These are phyloP conservation scores for Elongisporangium prolatum DNA, from an alignment of 352 stramenopile species.

Conservation along the genomic window DNA sequence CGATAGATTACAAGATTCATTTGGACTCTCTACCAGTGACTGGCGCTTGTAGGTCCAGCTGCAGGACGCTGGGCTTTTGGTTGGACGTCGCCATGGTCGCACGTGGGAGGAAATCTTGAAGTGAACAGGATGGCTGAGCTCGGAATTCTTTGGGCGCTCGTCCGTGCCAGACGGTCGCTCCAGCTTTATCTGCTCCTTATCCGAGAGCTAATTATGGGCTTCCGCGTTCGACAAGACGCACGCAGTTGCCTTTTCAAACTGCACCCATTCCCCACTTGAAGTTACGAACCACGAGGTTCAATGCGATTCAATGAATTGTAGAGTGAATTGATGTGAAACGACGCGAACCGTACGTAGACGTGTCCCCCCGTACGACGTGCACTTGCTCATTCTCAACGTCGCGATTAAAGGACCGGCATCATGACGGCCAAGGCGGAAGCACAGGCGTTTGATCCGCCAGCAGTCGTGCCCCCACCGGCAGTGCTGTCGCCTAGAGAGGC, in stretches of 20 bases:
- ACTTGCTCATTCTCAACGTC: background rate
- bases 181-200: background rate
- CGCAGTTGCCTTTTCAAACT: background rate
- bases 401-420: background rate
- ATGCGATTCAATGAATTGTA: background rate
- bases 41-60: background rate
- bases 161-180: background rate
- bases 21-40: too few species aligned
- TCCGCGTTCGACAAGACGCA: background rate
- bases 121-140: background rate
- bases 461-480: too few species aligned
- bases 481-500: background rate
- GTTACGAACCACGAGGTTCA: background rate
- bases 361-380: background rate
- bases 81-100: background rate
- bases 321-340: background rate
- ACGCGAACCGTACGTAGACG: background rate
- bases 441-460: background rate
- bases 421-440: background rate
- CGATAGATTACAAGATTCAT: too few species aligned
- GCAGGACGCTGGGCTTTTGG: background rate
- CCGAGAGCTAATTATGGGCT: background rate
- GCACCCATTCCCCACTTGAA: background rate
- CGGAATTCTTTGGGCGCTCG: background rate
- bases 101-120: background rate